Base-by-base conservation (phyloP, 306 rosid species). In the Vicia villosa region DNA sequence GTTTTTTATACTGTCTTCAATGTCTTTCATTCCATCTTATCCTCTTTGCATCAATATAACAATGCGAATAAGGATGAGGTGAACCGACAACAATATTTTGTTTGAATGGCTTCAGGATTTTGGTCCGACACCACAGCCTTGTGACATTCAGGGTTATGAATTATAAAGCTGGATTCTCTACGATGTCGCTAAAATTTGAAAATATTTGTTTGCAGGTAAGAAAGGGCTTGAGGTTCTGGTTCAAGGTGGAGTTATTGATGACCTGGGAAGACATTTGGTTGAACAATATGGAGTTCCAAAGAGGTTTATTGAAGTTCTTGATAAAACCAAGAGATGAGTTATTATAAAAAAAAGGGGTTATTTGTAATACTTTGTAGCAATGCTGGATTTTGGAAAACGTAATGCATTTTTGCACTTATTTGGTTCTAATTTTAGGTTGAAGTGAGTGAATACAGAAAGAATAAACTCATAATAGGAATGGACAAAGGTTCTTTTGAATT, bases 201-300 rank as follows among this genome's bases (percentile, higher is more conserved):
- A 37, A 11, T 26, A 17, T 63, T 37, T 32, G 61, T 69, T 62
- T 74, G 74, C 90, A 90, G 91, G 98, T 74, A 90, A 90, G 88
- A 94, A 88, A 75, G 98, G 98, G 38, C 74, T 78, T 6, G 96
- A 90, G 72, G 97, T 90, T 72, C 66, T 90, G 75, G 88, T 94
- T 75, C 98, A 94, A 85, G 98, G 98, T 10, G 96, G 98, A 16
- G 97, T 94, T 34, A 90, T 94, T 34, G 95, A 90, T 70, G 93
- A 87, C 80, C 63, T 94, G 56, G 92, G 89, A 47, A 90, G 84
- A 71, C 96, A 87, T 83, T 76, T 94, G 84, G 69, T 88, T 43
- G 97, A 94, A 74, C 96, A 90, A 28, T 94, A 85, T 78, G 96
- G 96, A 74, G 88, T 94, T 74, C 95, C 96, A 32, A 94, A 94